These are phyloP conservation scores for Isoetes taiwanensis DNA, from an alignment of 75 land plant species.

Conservation along the genomic window DNA sequence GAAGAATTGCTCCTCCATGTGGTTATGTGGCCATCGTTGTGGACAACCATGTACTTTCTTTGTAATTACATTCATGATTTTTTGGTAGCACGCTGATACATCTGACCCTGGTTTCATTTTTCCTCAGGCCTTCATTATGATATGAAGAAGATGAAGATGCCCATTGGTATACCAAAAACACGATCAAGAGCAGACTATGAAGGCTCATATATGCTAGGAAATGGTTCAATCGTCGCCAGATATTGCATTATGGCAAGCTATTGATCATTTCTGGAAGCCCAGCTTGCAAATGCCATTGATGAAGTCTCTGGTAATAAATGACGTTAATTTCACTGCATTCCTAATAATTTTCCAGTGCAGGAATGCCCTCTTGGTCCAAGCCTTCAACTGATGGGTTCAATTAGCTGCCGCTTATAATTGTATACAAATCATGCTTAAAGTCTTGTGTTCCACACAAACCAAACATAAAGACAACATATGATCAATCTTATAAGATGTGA, in stretches of 20 bases:
- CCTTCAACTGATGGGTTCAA: too few relatives aligned
- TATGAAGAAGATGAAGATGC: background rate
- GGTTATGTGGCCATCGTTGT: constrained; percentile 36
- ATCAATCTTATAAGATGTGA: too few relatives aligned
- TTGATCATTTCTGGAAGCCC: constrained; percentile 59
- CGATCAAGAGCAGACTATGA: constrained; percentile 23
- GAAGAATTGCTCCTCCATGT: constrained; percentile 21
- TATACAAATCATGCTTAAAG: too few relatives aligned
- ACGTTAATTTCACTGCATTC: too few relatives aligned
- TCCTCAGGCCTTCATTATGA: background rate
- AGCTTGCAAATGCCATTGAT: constrained; percentile 21
- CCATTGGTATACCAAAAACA: constrained; percentile 5
- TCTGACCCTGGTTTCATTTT: background rate
- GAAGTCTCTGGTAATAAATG: constrained; percentile 19
- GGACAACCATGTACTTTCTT: constrained; percentile 23
- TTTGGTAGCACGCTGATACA: background rate
- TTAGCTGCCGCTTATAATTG: too few relatives aligned
- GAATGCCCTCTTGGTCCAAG: too few relatives aligned
- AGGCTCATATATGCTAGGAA: constrained; percentile 19
- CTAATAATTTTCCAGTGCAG: too few relatives aligned
- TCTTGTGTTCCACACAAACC: too few relatives aligned
- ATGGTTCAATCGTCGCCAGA: constrained; percentile 46
- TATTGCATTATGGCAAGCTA: constrained; percentile 61
- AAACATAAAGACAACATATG: too few relatives aligned
- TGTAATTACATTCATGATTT: background rate